Conservation (phyloP, 2,329 filamentous ascomycete genomes). For the Stachybotrys elegans region DNA sequence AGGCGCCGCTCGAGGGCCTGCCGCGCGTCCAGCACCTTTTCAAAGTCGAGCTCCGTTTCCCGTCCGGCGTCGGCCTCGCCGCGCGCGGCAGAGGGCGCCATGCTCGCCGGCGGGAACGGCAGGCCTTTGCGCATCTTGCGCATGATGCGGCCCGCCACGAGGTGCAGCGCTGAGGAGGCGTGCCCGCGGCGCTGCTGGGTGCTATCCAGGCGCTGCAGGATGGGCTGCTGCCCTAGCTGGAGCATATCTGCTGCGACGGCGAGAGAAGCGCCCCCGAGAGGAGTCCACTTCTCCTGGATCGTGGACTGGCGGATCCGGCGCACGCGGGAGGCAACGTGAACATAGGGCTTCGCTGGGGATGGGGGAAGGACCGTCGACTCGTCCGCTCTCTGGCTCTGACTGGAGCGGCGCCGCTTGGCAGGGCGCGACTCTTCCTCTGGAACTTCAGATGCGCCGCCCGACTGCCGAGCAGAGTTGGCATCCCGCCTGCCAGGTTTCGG, state of each 20-base stretch:
- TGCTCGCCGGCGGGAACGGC: constrained; percentile 58
- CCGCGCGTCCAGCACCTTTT: constrained; percentile 58
- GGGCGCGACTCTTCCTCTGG: background rate
- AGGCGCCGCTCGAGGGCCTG: constrained; percentile 52
- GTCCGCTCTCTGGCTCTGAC: constrained; percentile 10
- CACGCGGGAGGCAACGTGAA: constrained; percentile 45
- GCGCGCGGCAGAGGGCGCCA: constrained; percentile 13
- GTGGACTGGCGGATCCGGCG: constrained; percentile 54
- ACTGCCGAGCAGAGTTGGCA: constrained; percentile 6
- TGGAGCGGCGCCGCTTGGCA: constrained; percentile 10
- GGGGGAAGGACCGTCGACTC: constrained; percentile 13
- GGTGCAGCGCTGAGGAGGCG: constrained; percentile 50
- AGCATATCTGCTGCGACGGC: constrained; percentile 52
- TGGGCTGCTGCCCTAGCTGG: constrained; percentile 53
- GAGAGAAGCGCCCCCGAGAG: constrained; percentile 50
- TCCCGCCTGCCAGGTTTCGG: background rate
- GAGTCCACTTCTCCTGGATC: constrained; percentile 65
- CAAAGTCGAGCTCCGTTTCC: constrained; percentile 60
- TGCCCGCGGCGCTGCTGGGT: constrained; percentile 44
- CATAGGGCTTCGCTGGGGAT: constrained; percentile 34
- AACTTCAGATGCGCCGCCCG: too few species aligned
- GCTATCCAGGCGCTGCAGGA: constrained; percentile 51
- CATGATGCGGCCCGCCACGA: constrained; percentile 49
- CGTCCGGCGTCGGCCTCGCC: constrained; percentile 33
- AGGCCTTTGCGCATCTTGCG: constrained; percentile 54